Evolutionary conservation across 257 asterid genomes (phyloP).

Genomic region (Cruciata laevipes): DNA sequence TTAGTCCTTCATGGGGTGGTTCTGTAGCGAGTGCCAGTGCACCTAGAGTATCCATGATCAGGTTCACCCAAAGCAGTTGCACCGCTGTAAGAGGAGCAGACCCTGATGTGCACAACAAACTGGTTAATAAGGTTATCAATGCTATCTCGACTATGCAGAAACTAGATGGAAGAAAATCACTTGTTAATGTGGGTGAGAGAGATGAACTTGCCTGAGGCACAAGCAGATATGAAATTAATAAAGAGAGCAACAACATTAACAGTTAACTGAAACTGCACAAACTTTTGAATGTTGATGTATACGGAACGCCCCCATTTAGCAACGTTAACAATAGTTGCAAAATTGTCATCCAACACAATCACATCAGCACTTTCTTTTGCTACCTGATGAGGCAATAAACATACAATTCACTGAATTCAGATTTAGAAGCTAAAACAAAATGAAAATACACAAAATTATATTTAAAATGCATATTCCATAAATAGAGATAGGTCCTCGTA

Average conservation of each 20-base stretch:
- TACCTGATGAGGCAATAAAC: constrained; percentile 42
- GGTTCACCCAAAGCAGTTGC: constrained; percentile 97
- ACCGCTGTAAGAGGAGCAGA: constrained; percentile 98
- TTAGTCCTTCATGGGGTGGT: constrained; percentile 87
- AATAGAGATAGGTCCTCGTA: too few species aligned
- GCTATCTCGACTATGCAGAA: not conserved
- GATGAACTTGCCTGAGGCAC: constrained; percentile 51
- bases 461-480: not conserved
- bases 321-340: constrained; percentile 84
- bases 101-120: constrained; percentile 39
- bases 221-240: constrained; percentile 85
- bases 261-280: constrained; percentile 95
- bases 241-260: constrained; percentile 90
- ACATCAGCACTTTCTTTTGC: constrained; percentile 98
- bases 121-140: too few species aligned
- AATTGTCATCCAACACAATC: constrained; percentile 90
- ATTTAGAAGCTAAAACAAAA: not conserved
- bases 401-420: not conserved
- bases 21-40: constrained; percentile 98
- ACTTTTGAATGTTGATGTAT: constrained; percentile 92
- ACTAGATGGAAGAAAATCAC: not conserved
- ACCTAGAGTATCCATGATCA: constrained; percentile 97
- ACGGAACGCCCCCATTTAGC: constrained; percentile 98
- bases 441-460: not conserved
- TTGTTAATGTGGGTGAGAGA: not conserved